Evolutionary conservation across 805 yeast species (phyloP).

Genomic region (Candida suzukii): DNA sequence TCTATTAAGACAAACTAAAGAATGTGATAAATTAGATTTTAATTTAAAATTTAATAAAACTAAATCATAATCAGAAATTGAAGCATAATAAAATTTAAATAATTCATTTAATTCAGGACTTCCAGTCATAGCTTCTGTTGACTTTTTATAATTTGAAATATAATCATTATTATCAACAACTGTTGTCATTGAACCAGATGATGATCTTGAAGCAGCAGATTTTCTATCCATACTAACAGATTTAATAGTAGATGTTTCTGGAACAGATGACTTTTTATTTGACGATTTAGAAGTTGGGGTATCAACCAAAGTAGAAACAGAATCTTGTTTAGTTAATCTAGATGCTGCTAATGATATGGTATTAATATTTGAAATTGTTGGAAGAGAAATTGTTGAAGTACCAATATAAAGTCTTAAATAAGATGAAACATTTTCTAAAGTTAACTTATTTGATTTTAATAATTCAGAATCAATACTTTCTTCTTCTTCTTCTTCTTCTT

Average conservation of each 20-base stretch:
- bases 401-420: slow-evolving; percentile 19
- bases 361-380: too few relatives aligned
- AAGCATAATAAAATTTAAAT: too few relatives aligned
- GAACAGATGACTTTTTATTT: too few relatives aligned
- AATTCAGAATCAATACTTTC: slow-evolving; percentile 3
- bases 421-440: slow-evolving; percentile 15
- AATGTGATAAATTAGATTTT: slow-evolving; percentile 23
- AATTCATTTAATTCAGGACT: not conserved
- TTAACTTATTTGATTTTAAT: slow-evolving; percentile 8
- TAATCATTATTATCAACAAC: not conserved
- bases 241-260: too few relatives aligned
- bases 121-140: not conserved
- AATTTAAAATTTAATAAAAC: slow-evolving; percentile 18
- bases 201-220: too few relatives aligned
- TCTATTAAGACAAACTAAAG: slow-evolving; percentile 20
- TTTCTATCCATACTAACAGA: too few relatives aligned
- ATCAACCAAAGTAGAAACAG: too few relatives aligned
- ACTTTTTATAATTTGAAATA: not conserved
- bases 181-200: not conserved
- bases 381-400: not conserved
- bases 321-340: too few relatives aligned
- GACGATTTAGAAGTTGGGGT: too few relatives aligned
- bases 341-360: too few relatives aligned
- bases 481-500: slow-evolving; percentile 1
- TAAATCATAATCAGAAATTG: slow-evolving; percentile 10